Evolutionary conservation across 305 asterid species (phyloP), one percentile per base, ranked within the genome.

Genomic region (Solanum chacoense): DNA sequence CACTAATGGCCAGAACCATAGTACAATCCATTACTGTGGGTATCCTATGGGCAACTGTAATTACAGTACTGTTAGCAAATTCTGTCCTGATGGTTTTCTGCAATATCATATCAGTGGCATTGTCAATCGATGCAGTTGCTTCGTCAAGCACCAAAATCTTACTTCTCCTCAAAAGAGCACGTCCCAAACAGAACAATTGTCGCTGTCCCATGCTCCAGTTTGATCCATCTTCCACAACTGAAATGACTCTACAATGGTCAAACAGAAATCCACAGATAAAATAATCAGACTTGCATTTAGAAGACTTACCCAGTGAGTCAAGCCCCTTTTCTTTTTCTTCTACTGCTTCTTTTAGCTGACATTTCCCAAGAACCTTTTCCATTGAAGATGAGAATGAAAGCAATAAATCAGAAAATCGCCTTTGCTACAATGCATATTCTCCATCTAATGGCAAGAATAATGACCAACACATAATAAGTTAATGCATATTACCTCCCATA

Each of bases 161-260:
- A 92, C 98, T 94, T 88, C 94, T 89, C 90, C 96, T 95, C 89
- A 97, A 87, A 22, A 97, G 89, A 12, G 99, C 99, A 3, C 98
- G 98, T 1, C 99, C 99, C 89, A 97, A 89, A 89, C 98, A 95
- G 87, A 97, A 95, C 90, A 97, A 76, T 24, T 97, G 99, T 1
- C 98, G 89, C 75, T 96, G 98, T 85, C 99, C 99, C 98, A 97
- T 94, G 92, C 99, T 97, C 99, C 99, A 96, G 89, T 97, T 97
- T 20, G 98, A 94, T 87, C 99, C 99, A 89, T 97, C 98, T 91
- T 97, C 97, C 78, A 94, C 93, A 88, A 97, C 99, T 97, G 95
- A 75, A 87, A 90, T 79, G 72, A 88, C 63, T 37, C 80, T 36
- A 14, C 40, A 37, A 16, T 36, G 38, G n/a, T 75, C 65, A 55